Percentiles rank a stretch among this genome's conserved stretches.
These are phyloP conservation scores for Tillandsia leiboldiana DNA, from an alignment of 176 grass and related monocot species.

Conservation along the genomic window DNA sequence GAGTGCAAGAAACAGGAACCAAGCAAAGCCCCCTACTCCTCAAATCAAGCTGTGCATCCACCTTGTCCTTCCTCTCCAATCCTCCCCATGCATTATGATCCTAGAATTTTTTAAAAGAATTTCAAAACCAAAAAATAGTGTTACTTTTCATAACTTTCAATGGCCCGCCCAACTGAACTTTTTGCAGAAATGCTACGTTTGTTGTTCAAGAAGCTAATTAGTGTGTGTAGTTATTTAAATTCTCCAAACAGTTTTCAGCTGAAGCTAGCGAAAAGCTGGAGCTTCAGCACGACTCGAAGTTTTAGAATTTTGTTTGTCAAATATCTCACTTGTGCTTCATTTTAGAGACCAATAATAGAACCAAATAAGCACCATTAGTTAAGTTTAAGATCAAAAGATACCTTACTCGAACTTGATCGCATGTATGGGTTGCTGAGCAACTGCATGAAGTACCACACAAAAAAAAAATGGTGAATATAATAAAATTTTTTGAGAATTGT, in stretches of 20 bases:
- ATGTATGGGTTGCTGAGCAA: constrained; percentile 86
- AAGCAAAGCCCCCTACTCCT: constrained; percentile 79
- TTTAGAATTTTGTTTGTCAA: neutral
- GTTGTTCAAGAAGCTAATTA: neutral
- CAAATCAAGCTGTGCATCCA: constrained; percentile 46
- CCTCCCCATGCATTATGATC: constrained; percentile 42
- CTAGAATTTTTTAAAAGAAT: constrained; percentile 24
- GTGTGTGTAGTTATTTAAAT: constrained; percentile 9
- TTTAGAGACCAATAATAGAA: no score
- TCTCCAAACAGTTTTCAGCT: no score
- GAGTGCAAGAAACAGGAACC: constrained; percentile 70
- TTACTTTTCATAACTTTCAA: neutral
- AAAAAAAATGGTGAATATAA: constrained; percentile 12
- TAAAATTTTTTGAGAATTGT: constrained; percentile 9
- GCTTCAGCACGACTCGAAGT: no score
- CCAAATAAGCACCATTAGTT: no score
- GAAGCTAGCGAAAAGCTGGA: no score
- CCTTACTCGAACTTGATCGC: constrained; percentile 52
- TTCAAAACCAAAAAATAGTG: neutral
- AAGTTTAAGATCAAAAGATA: constrained; percentile 1
- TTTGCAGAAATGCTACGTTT: no score
- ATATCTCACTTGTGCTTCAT: constrained; percentile 45
- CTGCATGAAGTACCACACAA: constrained; percentile 39
- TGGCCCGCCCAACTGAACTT: no score
- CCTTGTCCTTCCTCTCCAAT: constrained; percentile 36